These are phyloP conservation scores for Podaxis pistillaris DNA, from an alignment of 768 basidiomycete genomes.

Conservation along the genomic window DNA sequence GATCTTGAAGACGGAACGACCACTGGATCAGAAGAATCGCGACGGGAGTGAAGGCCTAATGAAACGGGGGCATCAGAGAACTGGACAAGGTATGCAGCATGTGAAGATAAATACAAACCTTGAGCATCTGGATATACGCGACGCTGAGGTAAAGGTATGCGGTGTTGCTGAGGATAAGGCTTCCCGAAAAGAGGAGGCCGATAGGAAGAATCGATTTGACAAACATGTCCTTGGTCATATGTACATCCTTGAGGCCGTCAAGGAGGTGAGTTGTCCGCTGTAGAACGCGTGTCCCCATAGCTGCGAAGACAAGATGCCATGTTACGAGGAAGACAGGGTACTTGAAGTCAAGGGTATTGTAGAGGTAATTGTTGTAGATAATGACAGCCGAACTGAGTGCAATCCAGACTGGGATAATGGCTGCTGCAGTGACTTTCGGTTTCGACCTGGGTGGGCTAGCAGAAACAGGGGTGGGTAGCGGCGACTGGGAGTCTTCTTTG, in stretches of 20 bases:
- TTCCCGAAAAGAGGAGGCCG: slow-evolving; percentile 89
- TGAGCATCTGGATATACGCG: slow-evolving; percentile 96
- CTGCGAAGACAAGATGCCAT: slow-evolving; percentile 75
- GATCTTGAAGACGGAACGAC: slow-evolving; percentile 84
- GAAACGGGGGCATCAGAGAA: not conserved
- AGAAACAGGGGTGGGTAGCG: slow-evolving; percentile 61
- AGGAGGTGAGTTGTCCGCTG: slow-evolving; percentile 79
- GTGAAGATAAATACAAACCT: slow-evolving; percentile 42
- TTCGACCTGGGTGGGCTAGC: slow-evolving; percentile 34
- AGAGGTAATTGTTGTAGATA: slow-evolving; percentile 93
- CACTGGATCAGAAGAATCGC: slow-evolving; percentile 94
- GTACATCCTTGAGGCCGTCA: slow-evolving; percentile 75
- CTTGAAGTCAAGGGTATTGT: slow-evolving; percentile 79
- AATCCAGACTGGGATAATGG: slow-evolving; percentile 93
- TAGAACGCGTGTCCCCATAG: slow-evolving; percentile 84
- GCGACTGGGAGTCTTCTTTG: slow-evolving; percentile 17
- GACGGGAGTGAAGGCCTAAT: slow-evolving; percentile 84
- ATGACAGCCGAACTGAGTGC: slow-evolving; percentile 86
- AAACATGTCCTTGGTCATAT: slow-evolving; percentile 78
- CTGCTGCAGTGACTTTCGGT: slow-evolving; percentile 57
- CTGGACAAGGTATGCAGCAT: not conserved
- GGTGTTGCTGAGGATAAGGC: slow-evolving; percentile 86
- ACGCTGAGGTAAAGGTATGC: slow-evolving; percentile 91
- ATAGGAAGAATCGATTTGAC: slow-evolving; percentile 88
- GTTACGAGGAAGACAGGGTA: slow-evolving; percentile 94